Base-by-base conservation (phyloP, 352 stramenopile species). In the Phytophthora ramorum region DNA sequence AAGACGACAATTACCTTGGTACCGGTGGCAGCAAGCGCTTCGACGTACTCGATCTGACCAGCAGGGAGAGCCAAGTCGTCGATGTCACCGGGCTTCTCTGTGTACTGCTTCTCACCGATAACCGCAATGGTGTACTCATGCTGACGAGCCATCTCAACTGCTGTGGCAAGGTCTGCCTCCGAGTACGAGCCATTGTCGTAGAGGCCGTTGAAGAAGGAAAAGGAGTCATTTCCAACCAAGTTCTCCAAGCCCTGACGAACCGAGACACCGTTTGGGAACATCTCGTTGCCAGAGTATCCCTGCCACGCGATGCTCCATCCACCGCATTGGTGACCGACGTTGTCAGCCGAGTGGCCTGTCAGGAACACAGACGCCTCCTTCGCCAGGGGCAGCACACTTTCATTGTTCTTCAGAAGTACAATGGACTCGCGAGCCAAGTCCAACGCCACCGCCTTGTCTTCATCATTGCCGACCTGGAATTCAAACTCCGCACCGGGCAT, bases 251-350 rank as follows among this genome's bases (percentile, higher is more conserved):
- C 81, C 20, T 85, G 45, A 45, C 78, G 83, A 34, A 91, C 64
- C 1, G 77, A 77, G 12, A 79, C 41, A 16, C 81, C 81, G 54
- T 89, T 82, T 26, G 64, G 80, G 67, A 80, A 78, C 69, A 86
- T 76, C 13, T 55, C 58, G 46, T 89, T 90, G 14, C 84, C 79
- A 4, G 81, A 81, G 44, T 83, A 78, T 8, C 87, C 90, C 58
- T 96, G 89, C 90, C 90, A 97, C 37, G 85, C 75, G 30, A 93
- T 68, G 1, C 80, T 84, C 90, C 90, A 97, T 3, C 85, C 85
- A 51, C 85, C 85, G 10, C 83, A 91, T 7, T 90, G 65, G 43
- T 85, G 65, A 0, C 82, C 85, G 10, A 91, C 78, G 44, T 89
- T 76, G 47, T 93, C 76, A 3, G 76, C 69, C 1, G 79, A 77